These are phyloP conservation scores for Talaromyces sp. DNA, from an alignment of 2,329 filamentous ascomycete species.

Conservation along the genomic window DNA sequence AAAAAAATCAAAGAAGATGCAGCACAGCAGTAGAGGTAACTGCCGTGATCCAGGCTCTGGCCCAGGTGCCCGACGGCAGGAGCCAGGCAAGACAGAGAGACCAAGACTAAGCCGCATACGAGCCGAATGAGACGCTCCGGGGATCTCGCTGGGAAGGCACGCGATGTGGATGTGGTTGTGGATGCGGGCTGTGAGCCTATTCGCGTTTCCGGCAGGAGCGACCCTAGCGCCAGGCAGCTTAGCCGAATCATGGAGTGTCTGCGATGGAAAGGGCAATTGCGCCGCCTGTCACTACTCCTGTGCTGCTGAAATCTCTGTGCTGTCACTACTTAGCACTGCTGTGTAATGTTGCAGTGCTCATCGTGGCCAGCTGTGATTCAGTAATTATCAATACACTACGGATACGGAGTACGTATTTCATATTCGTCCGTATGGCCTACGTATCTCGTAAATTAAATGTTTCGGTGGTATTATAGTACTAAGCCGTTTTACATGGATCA, in stretches of 20 bases:
- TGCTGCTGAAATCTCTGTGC: too few relatives aligned
- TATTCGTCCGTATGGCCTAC: too few relatives aligned
- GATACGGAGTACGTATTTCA: too few relatives aligned
- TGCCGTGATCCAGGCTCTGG: background rate
- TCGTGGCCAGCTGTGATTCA: background rate
- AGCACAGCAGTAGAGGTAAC: background rate
- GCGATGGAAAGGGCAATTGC: background rate
- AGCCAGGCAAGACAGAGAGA: too few relatives aligned
- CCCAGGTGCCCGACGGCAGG: background rate
- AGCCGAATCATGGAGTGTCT: too few relatives aligned
- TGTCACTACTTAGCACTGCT: too few relatives aligned
- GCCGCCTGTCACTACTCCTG: background rate
- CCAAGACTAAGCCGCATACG: too few relatives aligned
- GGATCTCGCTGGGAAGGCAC: background rate
- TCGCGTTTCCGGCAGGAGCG: background rate
- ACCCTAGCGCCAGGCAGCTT: background rate
- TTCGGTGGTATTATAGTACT: too few relatives aligned
- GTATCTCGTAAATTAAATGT: background rate
- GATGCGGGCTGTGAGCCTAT: background rate
- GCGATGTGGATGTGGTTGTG: background rate
- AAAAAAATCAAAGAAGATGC: background rate
- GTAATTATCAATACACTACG: background rate
- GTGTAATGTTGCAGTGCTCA: too few relatives aligned
- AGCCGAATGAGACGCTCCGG: too few relatives aligned
- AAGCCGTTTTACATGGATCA: background rate